These are phyloP conservation scores for Croton laevigatus DNA, from an alignment of 441 rosid genomes.

Conservation along the genomic window DNA sequence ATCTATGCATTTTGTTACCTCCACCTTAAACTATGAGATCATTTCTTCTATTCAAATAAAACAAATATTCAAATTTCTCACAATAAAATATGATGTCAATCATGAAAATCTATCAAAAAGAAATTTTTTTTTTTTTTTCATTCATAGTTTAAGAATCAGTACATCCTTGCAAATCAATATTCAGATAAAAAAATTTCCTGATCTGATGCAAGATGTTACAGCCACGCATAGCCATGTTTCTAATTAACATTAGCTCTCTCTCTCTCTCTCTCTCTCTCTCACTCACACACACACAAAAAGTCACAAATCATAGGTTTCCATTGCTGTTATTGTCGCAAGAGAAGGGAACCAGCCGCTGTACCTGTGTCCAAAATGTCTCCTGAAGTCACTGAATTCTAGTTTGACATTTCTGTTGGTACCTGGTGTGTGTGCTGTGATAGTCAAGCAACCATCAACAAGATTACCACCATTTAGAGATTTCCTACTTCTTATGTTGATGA, in stretches of 20 bases:
- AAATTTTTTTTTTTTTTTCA: too few relatives aligned
- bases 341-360: too few relatives aligned
- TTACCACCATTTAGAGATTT: background rate
- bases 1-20: background rate
- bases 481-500: background rate
- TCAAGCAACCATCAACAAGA: background rate
- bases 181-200: background rate
- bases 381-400: background rate
- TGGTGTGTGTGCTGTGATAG: background rate
- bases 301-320: background rate
- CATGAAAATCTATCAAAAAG: background rate
- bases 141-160: background rate
- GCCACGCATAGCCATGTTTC: background rate
- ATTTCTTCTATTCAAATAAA: background rate
- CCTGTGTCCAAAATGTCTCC: background rate
- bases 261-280: background rate
- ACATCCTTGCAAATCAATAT: background rate
- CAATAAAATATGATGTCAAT: background rate
- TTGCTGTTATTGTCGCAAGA: too few relatives aligned
- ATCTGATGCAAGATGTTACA: background rate
- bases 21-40: background rate
- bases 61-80: background rate
- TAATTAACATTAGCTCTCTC: background rate
- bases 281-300: too few relatives aligned
- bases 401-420: background rate